Percentiles rank a stretch among this genome's conserved stretches.
These are phyloP conservation scores for Agaricus subrufescens DNA, from an alignment of 768 basidiomycete genomes.

Conservation along the genomic window DNA sequence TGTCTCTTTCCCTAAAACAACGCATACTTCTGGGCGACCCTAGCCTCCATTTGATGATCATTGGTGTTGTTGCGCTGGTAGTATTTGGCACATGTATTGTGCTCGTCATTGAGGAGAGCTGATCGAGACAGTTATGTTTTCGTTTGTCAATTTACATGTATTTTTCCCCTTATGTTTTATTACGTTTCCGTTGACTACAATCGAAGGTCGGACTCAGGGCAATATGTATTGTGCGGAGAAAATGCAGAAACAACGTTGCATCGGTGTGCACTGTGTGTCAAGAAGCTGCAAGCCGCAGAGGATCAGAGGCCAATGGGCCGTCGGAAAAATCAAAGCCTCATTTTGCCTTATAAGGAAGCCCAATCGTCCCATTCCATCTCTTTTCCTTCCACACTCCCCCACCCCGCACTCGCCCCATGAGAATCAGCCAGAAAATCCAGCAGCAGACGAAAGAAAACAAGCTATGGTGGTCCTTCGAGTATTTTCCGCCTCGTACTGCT, in stretches of 20 bases:
- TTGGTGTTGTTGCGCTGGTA: slow-evolving; percentile 41
- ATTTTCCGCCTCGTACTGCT: slow-evolving; percentile 93
- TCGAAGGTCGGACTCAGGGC: too few relatives aligned
- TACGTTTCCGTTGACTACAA: neutral
- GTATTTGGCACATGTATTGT: slow-evolving; percentile 50
- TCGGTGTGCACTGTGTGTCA: too few relatives aligned
- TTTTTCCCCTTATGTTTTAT: neutral
- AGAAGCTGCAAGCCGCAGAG: neutral
- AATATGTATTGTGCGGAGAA: neutral
- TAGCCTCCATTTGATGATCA: slow-evolving; percentile 50
- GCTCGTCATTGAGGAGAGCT: slow-evolving; percentile 33
- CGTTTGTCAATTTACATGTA: too few relatives aligned
- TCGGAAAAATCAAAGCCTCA: slow-evolving; percentile 14
- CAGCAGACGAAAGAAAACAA: slow-evolving; percentile 81
- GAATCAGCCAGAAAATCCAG: slow-evolving; percentile 91
- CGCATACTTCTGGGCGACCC: slow-evolving; percentile 1
- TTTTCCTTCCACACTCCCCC: slow-evolving; percentile 16
- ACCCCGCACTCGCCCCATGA: slow-evolving; percentile 50
- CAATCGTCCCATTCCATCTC: slow-evolving; percentile 15
- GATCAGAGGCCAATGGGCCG: neutral
- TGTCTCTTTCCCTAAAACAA: neutral
- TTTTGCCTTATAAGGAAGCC: slow-evolving; percentile 21
- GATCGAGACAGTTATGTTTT: neutral
- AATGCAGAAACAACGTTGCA: neutral
- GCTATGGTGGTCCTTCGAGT: slow-evolving; percentile 98